Evolutionary conservation across 2,329 filamentous ascomycete species (phyloP), one percentile per base, ranked within the genome.

Genomic region (Ustulina deusta): DNA sequence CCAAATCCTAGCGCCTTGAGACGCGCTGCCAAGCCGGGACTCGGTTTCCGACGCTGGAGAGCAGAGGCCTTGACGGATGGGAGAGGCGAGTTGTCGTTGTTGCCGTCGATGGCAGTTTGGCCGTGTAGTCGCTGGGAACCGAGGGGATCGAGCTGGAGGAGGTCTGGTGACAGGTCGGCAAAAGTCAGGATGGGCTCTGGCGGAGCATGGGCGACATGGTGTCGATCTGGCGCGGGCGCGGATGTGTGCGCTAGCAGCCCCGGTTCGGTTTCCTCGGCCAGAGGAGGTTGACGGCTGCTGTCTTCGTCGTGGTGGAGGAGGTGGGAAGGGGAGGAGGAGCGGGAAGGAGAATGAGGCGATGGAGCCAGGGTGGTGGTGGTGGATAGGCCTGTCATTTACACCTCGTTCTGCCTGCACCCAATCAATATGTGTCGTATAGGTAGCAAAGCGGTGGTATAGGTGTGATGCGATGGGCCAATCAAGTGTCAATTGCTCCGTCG

Each of bases 1-100:
- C 86, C 87, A 70, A 91, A 89, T 44, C 89, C 88, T 51, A 91
- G 82, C 48, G 89, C 89, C 75, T 89, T 90, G 63, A 91, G 83
- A 76, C 89, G 87, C 68, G 88, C 88, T 72, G 89, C 88, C 59
- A 91, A 81, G 44, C 89, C 89, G 46, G 89, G 89, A 11, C 88
- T 90, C 1, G 89, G 86, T 77, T 88, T 90, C 74, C 88, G 87
- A 57, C 78, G 76, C 71, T 78, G 77, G 57, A 73, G 70, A 63
- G 74, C 66, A 63, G 74, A 67, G 64, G 77, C 49, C 68, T 74
- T 77, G 65, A 69, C 68, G 68, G 72, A 65, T 25, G 75, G 69
- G 67, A 63, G 65, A 65, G 66, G 59, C 71, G 71, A 65, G 70
- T 69, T 76, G 69, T 66, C 72, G 71, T 70, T 76, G 68, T 65